Evolutionary conservation across 1,139 yeast genomes (phyloP).

Genomic region (Groenewaldozyma auringiensis): DNA sequence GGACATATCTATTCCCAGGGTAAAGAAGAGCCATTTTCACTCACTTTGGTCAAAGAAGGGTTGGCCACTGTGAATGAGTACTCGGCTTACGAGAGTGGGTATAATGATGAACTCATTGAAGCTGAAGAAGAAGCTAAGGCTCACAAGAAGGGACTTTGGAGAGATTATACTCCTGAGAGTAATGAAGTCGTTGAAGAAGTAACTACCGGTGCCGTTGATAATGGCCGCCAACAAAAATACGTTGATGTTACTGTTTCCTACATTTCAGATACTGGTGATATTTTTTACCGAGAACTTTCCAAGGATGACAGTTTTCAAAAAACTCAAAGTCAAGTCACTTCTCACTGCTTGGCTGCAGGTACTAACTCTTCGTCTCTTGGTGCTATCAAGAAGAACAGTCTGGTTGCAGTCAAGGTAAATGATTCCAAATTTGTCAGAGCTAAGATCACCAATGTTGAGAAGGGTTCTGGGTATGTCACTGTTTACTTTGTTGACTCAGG

Average conservation of each 20-base stretch:
- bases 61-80: conserved; percentile 57
- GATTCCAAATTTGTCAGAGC: conserved; percentile 58
- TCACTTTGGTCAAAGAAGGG: conserved; percentile 56
- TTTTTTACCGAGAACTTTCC: conserved; percentile 43
- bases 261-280: conserved; percentile 42
- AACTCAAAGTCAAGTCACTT: conserved; percentile 32
- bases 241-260: conserved; percentile 58
- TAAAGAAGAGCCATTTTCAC: conserved; percentile 52
- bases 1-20: conserved; percentile 58
- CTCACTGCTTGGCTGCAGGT: conserved; percentile 35
- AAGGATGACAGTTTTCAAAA: conserved; percentile 19
- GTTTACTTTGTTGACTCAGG: conserved; percentile 66
- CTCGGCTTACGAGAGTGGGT: conserved; percentile 54
- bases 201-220: conserved; percentile 12
- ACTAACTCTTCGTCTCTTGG: conserved; percentile 29
- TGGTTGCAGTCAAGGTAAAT: conserved; percentile 47
- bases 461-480: conserved; percentile 38
- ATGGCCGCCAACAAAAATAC: conserved; percentile 36
- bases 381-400: conserved; percentile 46
- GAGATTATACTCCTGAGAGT: conserved; percentile 37
- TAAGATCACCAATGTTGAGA: conserved; percentile 45
- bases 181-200: conserved; percentile 24
- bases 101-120: conserved; percentile 43
- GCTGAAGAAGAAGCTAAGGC: conserved; percentile 60
- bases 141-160: conserved; percentile 60